Evolutionary conservation across 2,329 filamentous ascomycete genomes (phyloP), one percentile per base, ranked within the genome.

Genomic region (Bipolaris cookei): DNA sequence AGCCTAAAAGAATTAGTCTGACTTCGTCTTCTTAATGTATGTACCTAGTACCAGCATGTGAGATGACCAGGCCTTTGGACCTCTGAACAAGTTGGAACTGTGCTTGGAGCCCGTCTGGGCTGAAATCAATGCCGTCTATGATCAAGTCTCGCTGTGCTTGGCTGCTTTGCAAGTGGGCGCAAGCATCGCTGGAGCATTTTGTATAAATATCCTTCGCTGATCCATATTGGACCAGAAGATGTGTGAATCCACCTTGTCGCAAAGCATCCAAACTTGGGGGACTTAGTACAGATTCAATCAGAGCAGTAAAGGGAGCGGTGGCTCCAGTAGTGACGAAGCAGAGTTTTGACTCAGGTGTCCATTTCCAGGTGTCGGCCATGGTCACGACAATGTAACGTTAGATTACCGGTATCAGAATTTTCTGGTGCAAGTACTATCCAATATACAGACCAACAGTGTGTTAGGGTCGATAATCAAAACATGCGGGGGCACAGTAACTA

Each of bases 321-420:
- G 95, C 94, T 54, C 95, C 95, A 28, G 97, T 90, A 0, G 95
- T 98, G 53, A 97, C 89, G 64, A 99, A 90, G 73, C 91, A 95
- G 51, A 80, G 80, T 61, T 80, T 82, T 41, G 66, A 66, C 20
- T 51, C 50, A 38, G 63, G 8, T 10, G 61, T 63, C 65, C 63
- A 67, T 11, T 59, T 67, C 66, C 63, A 71, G 2, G 56, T 42
- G 14, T 61, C 51, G 6, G 66, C 50, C 66, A 69, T 69, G 38
- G 6, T 55, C 16, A 20, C 6, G 23, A 28, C 16, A 1, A 7
- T 16, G 25, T 11, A 44, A 3, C 10, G 4, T 44, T 30, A 13
- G 28, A 30, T 30, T 13, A 13, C 10, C 13, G 3, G 28, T 30
- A 30, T 30, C 10, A 13, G 28, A 4, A 10, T 30, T 30, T 4